These are phyloP conservation scores for Cryptococcus depauperatus DNA, from an alignment of 1,284 basidiomycete species.

Conservation along the genomic window DNA sequence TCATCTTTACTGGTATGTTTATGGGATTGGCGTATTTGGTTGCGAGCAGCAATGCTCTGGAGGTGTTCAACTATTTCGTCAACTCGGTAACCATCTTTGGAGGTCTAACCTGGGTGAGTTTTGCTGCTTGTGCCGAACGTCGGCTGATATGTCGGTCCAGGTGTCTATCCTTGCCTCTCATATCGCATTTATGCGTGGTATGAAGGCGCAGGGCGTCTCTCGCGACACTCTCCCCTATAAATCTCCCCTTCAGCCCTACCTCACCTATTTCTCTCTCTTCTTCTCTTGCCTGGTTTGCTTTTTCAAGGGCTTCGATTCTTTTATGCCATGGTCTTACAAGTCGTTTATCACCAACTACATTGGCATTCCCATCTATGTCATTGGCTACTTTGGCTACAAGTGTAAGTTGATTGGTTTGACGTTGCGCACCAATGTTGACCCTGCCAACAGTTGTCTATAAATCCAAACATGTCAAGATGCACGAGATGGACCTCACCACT, in stretches of 20 bases:
- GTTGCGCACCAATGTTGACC: neutral
- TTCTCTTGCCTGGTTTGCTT: constrained; percentile 56
- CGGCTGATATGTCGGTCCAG: constrained; percentile 18
- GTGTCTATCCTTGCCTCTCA: constrained; percentile 61
- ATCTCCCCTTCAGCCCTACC: constrained; percentile 46
- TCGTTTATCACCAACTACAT: constrained; percentile 55
- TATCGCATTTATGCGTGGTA: constrained; percentile 63
- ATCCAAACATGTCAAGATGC: constrained; percentile 51
- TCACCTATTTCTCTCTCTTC: constrained; percentile 51
- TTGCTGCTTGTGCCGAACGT: too few species aligned
- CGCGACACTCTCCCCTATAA: constrained; percentile 60
- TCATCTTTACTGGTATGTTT: constrained; percentile 39
- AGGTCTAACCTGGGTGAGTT: constrained; percentile 55
- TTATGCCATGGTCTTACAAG: constrained; percentile 51
- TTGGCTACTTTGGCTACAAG: constrained; percentile 57
- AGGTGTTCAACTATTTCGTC: constrained; percentile 63
- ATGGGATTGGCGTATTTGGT: constrained; percentile 41
- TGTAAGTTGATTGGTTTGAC: constrained; percentile 12
- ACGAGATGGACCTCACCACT: constrained; percentile 57
- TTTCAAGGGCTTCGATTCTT: constrained; percentile 63
- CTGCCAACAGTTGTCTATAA: constrained; percentile 44
- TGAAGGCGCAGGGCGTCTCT: constrained; percentile 58
- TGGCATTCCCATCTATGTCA: constrained; percentile 49
- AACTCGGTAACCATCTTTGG: constrained; percentile 62
- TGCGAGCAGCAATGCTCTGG: constrained; percentile 18